A percentile compares a stretch with the other conserved stretches of the same genome.
phyloP scores from a whole-genome alignment of 2,329 filamentous ascomycete genomes.

The Penicillium frequentans region DNA sequence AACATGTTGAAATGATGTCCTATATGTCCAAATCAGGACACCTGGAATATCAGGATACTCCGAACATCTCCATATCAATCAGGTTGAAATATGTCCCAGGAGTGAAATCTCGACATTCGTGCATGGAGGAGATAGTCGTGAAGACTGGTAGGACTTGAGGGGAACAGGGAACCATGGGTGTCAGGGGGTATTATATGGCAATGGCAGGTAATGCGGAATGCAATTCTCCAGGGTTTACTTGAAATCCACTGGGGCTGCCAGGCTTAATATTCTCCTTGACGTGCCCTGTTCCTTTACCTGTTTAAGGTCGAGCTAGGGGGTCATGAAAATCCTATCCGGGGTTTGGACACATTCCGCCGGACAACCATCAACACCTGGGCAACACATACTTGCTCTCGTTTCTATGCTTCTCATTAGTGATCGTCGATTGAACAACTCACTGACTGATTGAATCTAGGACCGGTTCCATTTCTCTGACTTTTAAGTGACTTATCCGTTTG shows the following conservation, averaged over 20 bases:
- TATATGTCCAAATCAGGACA: not conserved
- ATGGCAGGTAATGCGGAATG: slow-evolving; percentile 13
- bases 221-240: slow-evolving; percentile 5
- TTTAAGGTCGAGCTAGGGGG: slow-evolving; percentile 14
- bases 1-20: not conserved
- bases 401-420: slow-evolving; percentile 2
- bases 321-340: slow-evolving; percentile 12
- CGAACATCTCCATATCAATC: not conserved
- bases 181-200: slow-evolving; percentile 10
- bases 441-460: slow-evolving; percentile 8
- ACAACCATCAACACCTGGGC: slow-evolving; percentile 17
- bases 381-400: slow-evolving; percentile 20
- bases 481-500: slow-evolving; percentile 24
- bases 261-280: slow-evolving; percentile 11
- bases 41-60: not conserved
- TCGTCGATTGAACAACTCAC: not conserved
- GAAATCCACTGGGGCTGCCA: not conserved
- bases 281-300: slow-evolving; percentile 3
- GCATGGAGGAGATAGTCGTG: not conserved
- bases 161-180: not conserved
- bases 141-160: not conserved
- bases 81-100: not conserved
- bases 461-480: slow-evolving; percentile 20
- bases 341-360: slow-evolving; percentile 13
- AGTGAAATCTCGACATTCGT: not conserved